These are phyloP conservation scores for Hortiboletus flavorubellus DNA, from an alignment of 768 basidiomycete genomes.

Conservation along the genomic window DNA sequence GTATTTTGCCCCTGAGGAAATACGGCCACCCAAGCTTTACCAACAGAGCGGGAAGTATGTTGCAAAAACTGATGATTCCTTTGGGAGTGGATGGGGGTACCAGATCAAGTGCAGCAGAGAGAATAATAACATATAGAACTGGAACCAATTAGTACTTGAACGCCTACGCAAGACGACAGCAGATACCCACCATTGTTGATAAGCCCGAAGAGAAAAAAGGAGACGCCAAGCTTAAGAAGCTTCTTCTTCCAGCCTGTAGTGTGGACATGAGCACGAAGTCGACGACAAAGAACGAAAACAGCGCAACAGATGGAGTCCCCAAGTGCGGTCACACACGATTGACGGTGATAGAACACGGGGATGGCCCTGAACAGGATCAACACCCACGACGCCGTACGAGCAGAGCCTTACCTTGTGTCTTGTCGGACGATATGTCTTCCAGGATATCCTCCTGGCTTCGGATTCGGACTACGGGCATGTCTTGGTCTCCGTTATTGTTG, in stretches of 20 bases:
- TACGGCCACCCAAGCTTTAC: conserved; percentile 95
- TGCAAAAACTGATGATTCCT: conserved; percentile 93
- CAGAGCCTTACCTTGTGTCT: conserved; percentile 22
- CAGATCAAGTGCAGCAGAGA: conserved; percentile 93
- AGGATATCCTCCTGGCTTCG: conserved; percentile 12
- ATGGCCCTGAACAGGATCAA: conserved; percentile 28
- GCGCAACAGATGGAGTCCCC: conserved; percentile 22
- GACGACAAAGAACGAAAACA: not conserved
- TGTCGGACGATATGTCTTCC: conserved; percentile 12
- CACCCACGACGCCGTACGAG: conserved; percentile 13
- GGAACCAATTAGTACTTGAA: not conserved
- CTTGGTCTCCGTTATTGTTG: not conserved
- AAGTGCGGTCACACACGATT: conserved; percentile 3
- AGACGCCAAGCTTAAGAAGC: conserved; percentile 42
- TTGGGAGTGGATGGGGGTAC: conserved; percentile 91
- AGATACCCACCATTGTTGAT: conserved; percentile 76
- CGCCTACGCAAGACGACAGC: too few relatives aligned
- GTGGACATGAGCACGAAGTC: conserved; percentile 14
- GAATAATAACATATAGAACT: conserved; percentile 96
- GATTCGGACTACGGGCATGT: conserved; percentile 10
- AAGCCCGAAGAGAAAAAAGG: conserved; percentile 90
- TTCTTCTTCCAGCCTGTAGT: conserved; percentile 23
- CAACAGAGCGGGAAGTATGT: conserved; percentile 82
- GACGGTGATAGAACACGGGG: conserved; percentile 5
- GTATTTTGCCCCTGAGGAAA: conserved; percentile 78